Base-by-base conservation (phyloP, 768 basidiomycete genomes). In the Mycena capillaripes region DNA sequence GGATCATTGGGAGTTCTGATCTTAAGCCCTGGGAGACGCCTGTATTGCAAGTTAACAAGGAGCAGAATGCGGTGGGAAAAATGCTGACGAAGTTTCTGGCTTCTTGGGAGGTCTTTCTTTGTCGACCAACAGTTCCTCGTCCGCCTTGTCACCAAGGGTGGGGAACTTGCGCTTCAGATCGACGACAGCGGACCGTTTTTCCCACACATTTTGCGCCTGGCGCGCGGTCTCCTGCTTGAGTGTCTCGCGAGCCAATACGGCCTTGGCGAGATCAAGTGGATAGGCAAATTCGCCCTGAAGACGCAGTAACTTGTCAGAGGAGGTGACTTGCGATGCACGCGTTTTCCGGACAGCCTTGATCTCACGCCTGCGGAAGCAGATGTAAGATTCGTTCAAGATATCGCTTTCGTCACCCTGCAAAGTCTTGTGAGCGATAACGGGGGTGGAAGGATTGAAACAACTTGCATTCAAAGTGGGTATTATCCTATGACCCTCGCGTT, bases 331-430 rank as follows among this genome's bases (percentile, higher is more conserved):
- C 2, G 94, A 94, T 14, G 97, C 93, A 14, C 97, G 91, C 16
- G 97, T 98, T 84, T 99, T 99, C 71, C 98, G 92, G 50, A 95
- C 90, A 6, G 95, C 92, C 81, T 99, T 99, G 82, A 94, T 93
- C 80, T 99, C 97, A 63, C 97, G 92, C 66, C 97, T 89, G 48
- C 98, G 91, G 88, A 99, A 99, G 83, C 98, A 99, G 57, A 98
- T 95, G 74, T 98, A 99, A 0, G 98, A 97, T 76, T 97, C 97
- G 66, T 95, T 96, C 73, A 89, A 88, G 53, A 92, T 91, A 80
- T 98, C 97, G 27, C 93, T 89, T 82, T 98, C 97, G 80, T 99
- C 97, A 76, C 90, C 92, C 93, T 95, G 53, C 8, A 64, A 27
- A 38, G 71, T 16, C 25, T 52, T 38, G 27, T 68, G 53, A 70